These are phyloP conservation scores for Populus nigra DNA, from an alignment of 345 rosid genomes.

Conservation along the genomic window DNA sequence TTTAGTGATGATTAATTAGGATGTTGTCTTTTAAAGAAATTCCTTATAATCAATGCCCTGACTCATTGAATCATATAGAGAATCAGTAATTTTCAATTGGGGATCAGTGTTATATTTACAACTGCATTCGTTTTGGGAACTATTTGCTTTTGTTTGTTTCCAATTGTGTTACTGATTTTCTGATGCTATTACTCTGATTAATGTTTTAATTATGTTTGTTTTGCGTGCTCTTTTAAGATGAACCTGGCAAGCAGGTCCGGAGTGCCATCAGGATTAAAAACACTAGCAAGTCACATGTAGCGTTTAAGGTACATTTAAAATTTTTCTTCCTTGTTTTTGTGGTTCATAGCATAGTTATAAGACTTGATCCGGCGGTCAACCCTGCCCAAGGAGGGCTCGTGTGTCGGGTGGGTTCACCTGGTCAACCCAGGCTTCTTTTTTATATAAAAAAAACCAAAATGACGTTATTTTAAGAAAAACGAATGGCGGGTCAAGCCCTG, in stretches of 20 bases:
- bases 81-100: not conserved
- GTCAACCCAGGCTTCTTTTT: no score
- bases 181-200: not conserved
- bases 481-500: no score
- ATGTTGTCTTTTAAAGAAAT: no score
- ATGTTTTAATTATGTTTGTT: not conserved
- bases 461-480: no score
- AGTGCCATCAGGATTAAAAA: slow-evolving; percentile 94
- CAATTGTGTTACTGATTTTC: not conserved
- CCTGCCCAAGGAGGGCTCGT: no score
- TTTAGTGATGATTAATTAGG: no score
- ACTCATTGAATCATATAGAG: no score
- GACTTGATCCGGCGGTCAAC: no score
- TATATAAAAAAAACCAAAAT: no score
- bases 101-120: not conserved
- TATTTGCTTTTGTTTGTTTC: not conserved
- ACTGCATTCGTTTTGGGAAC: not conserved
- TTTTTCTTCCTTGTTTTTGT: not conserved
- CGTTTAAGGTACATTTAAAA: slow-evolving; percentile 65
- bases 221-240: slow-evolving; percentile 46
- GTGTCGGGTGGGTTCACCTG: no score
- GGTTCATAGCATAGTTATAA: not conserved
- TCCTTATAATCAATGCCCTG: no score
- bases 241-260: slow-evolving; percentile 96
- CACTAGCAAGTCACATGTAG: slow-evolving; percentile 85